Base-by-base conservation (phyloP, 2,329 filamentous ascomycete species). In the Plectosphaerella plurivora region DNA sequence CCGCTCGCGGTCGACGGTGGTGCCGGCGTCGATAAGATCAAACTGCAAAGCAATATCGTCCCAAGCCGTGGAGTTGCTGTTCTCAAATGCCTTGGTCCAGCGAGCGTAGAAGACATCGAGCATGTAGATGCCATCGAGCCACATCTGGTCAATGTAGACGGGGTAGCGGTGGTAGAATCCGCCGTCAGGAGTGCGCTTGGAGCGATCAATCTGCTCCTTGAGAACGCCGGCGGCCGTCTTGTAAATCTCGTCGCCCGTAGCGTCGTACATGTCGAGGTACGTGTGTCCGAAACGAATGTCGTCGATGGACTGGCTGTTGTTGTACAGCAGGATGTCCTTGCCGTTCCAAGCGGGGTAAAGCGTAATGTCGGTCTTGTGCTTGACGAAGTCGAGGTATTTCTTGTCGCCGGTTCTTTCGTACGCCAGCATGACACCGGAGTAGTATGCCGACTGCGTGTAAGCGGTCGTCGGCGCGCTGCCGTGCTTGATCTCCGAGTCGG, bases 81-180 rank as follows among this genome's bases (percentile, higher is more conserved):
- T 42, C 35, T 56, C 54, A 14, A 56, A 56, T 12, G 52, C 50
- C 24, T 63, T 63, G 51, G 61, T 67, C 62, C 64, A 70, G 53
- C 59, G 59, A 3, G 65, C 63, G 51, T 65, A 67, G 57, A 67
- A 70, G 25, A 62, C 62, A 45, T 65, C 65, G 10, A 67, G 66
- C 65, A 72, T 72, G 58, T 67, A 73, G 56, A 76, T 79, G 47
- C 76, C 76, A 54, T 81, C 77, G 1, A 78, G 66, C 54, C 54
- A 56, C 53, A 56, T 56, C 50, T 56, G 54, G 48, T 56, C 61
- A 3, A 62, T 62, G 49, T 63, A 63, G 3, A 55, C 56, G 5
- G 61, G 61, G 46, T 53, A 62, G 1, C 65, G 59, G 12, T 56
- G 54, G 53, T 56, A 56, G 45, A 56, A 56, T 6, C 54, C 54